Evolutionary conservation across 2,329 filamentous ascomycete species (phyloP), one percentile per base, ranked within the genome.

Genomic region (Sporothrix protearum): DNA sequence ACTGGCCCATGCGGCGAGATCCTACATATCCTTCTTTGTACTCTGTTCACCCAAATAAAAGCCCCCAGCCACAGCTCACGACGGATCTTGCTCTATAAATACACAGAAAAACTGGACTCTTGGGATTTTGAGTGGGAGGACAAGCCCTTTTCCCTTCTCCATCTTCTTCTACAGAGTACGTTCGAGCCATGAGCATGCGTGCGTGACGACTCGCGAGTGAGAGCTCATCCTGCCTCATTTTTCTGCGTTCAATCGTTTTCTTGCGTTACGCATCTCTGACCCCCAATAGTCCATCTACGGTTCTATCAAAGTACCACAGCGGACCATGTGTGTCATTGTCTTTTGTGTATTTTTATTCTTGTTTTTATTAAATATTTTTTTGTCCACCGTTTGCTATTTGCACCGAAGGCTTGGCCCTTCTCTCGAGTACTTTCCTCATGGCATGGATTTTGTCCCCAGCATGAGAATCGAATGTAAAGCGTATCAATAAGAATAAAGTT

Each of bases 41-140:
- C 47, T 6, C 8, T 16, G n/a, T n/a, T n/a, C 2, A 49, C n/a
- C n/a, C 49, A 28, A 33, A 2, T 8, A 25, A 39, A 22, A 22
- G 19, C 16, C n/a, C 22, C 61, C 61, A 45, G 61, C 61, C 39
- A 64, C 39, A n/a, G n/a, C n/a, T n/a, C 19, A 64, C 22, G 22
- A n/a, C n/a, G n/a, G n/a, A n/a, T n/a, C n/a, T n/a, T 25, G 28
- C 49, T 53, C 57, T 63, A 63, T 42, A 63, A 63, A 63, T 63
- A 63, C 10, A 42, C 57, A 8, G 12, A 22, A 22, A 25, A 16
- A 39, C 3, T 63, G 19, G 53, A 57, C 53, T 14, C 53, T 33
- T 19, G 53, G 42, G 14, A 47, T 14, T 47, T 47, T 9, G 25
- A 30, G 28, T 57, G 28, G 53, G 53, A 57, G 53, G 33, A 39